Evolutionary conservation across 345 rosid genomes (phyloP), one percentile per base, ranked within the genome.

Genomic region (Streptanthus diversifolius): DNA sequence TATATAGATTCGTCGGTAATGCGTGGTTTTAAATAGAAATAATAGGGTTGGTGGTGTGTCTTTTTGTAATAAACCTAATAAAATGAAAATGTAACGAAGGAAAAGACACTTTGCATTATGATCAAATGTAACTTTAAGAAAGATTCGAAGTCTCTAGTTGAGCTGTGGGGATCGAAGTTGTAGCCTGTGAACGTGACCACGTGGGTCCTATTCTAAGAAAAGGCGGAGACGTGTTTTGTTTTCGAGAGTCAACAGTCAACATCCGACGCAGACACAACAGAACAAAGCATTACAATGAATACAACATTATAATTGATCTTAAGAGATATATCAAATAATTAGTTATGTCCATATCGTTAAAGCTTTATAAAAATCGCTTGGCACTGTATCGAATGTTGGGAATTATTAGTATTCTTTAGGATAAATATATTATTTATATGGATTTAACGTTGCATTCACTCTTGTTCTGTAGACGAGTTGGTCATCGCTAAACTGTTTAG

Each of bases 131-230:
- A 21, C 68, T 74, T 74, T 74, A 74, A 29, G 54, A 73, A 57
- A 74, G 48, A 72, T 67, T 74, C 78, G 68, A 74, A 74, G 68
- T 22, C 70, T 53, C 79, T 68, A 43, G 70, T 53, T 61, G 79
- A 68, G 79, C 32, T 61, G 74, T 68, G 74, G 74, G 74, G 74
- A 60, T 61, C 33, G 32, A 61, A 75, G 41, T 7, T 61, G 74
- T 43, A 68, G 52, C 79, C 55, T 68, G 18, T 68, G 52, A 51
- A 60, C 32, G 63, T 68, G 63, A 30, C 58, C 63, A 33, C 57
- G 19, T 43, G 22, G 74, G 74, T 37, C 79, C 79, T 39, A 52
- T 18, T 8, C 25, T 53, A 33, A 67, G 57, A 68, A 62, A 52
- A 75, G 57, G 25, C 58, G 5, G 58, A 52, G 74, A 68, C 74